These are phyloP conservation scores for Zymoseptoria brevis DNA, from an alignment of 2,329 filamentous ascomycete genomes.

Conservation along the genomic window DNA sequence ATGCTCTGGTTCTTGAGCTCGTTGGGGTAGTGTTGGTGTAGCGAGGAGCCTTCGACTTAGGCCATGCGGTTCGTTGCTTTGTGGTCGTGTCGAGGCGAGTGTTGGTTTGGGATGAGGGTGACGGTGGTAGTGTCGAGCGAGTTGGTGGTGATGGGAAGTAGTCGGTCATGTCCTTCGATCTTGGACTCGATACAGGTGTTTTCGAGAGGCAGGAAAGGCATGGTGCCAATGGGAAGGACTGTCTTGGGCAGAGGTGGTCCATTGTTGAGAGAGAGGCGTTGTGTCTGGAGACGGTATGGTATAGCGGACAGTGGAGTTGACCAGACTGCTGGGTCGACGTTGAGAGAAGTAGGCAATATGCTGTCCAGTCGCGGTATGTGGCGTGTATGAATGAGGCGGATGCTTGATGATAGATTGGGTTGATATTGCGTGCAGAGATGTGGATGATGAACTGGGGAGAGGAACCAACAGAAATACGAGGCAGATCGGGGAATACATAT, in stretches of 20 bases:
- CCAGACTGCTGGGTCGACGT: background rate
- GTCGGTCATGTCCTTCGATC: background rate
- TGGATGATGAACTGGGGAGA: background rate
- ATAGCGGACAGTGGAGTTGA: background rate
- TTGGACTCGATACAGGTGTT: background rate
- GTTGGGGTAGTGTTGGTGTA: background rate
- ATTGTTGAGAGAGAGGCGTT: conserved; percentile 7
- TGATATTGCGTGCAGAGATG: background rate
- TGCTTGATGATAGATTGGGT: background rate
- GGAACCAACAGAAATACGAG: background rate
- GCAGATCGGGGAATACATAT: background rate
- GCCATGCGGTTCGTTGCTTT: background rate
- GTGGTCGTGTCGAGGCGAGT: background rate
- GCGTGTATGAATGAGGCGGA: background rate
- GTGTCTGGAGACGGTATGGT: background rate
- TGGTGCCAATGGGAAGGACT: conserved; percentile 22
- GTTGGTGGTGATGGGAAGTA: background rate
- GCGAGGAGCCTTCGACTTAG: background rate
- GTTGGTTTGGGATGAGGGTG: background rate
- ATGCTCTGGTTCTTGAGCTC: background rate
- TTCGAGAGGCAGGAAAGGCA: conserved; percentile 26
- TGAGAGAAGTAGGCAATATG: background rate
- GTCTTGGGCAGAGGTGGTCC: conserved; percentile 27
- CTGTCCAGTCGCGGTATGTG: background rate
- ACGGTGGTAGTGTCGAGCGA: background rate